Conservation (phyloP, 805 yeast species). For the Ogataea trehaloabstinens region DNA sequence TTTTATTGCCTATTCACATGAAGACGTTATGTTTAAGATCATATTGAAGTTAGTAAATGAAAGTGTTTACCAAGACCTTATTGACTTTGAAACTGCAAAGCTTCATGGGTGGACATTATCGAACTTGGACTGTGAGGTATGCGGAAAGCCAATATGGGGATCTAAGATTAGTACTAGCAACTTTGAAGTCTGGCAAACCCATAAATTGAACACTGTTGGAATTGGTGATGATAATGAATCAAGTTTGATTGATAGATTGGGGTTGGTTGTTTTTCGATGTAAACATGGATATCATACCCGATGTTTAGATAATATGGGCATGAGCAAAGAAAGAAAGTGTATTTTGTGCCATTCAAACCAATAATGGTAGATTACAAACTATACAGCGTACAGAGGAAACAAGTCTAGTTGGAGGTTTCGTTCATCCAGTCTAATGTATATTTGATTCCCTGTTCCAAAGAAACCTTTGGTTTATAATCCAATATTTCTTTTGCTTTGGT, state of each 20-base stretch:
- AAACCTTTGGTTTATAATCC: constrained; percentile 80
- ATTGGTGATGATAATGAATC: constrained; percentile 10
- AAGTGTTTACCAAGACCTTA: constrained; percentile 50
- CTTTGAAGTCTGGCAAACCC: constrained; percentile 57
- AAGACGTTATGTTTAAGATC: constrained; percentile 51
- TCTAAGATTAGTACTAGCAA: constrained; percentile 47
- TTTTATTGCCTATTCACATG: constrained; percentile 62
- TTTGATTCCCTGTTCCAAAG: constrained; percentile 73
- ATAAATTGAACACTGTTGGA: constrained; percentile 16
- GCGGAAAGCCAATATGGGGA: constrained; percentile 78
- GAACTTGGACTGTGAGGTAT: constrained; percentile 63
- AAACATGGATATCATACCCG: constrained; percentile 61
- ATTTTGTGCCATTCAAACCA: constrained; percentile 36
- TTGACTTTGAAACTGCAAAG: constrained; percentile 39
- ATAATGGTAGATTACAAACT: neutral
- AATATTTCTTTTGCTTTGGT: constrained; percentile 75
- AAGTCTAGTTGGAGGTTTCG: constrained; percentile 41
- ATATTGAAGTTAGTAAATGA: constrained; percentile 54
- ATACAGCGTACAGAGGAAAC: neutral
- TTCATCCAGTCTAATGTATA: constrained; percentile 87
- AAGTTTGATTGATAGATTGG: constrained; percentile 16
- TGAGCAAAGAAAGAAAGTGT: constrained; percentile 32
- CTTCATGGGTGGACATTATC: constrained; percentile 62
- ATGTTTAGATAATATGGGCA: constrained; percentile 53
- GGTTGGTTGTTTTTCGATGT: constrained; percentile 58